Base-by-base conservation (phyloP, 2,329 filamentous ascomycete genomes). In the Colletotrichum lupini region DNA sequence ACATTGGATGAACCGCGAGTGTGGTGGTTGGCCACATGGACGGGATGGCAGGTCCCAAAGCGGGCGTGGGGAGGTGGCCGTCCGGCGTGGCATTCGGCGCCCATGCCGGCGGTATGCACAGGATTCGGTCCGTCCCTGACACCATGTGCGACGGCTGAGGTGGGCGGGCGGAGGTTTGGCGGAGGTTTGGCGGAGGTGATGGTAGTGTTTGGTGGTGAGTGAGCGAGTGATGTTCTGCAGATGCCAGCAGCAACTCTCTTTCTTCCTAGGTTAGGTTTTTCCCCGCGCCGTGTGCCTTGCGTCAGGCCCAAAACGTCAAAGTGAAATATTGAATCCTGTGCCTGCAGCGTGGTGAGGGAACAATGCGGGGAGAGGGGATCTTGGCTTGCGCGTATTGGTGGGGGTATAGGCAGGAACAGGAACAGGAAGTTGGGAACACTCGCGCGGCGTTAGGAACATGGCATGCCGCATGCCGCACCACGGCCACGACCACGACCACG, bases 61-160 rank as follows among this genome's bases (percentile, higher is more conserved):
- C 32, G 66, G 63, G 56, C 49, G 42, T 37, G 55, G 35, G 16
- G 24, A 61, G n/a, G 56, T 16, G 32, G 37, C 22, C 35, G 24
- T 60, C 56, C 46, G 71, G 61, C 16, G 60, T 73, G 67, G 52
- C 46, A 52, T 70, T 73, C 67, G 70, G 70, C 70, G 56, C 14
- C 60, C 53, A 37, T 56, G 55, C 55, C 70, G 56, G 60, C 67
- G 37, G 55, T 65, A 70, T 52, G 52, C 60, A 60, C 46, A 73
- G 60, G 46, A 73, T 56, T 73, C 61, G 71, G 71, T 37, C 67
- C 67, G 67, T 62, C 28, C 68, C 67, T 52, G 60, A n/a, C 46
- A 60, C 67, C 56, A 32, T 57, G 71, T 67, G 65, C 26, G 26
- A 59, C 37, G 62, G 26, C 46, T 49, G 46, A 55, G 30, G 55